Conservation (phyloP, 2,329 filamentous ascomycete species). For the Diaporthe longicolla region DNA sequence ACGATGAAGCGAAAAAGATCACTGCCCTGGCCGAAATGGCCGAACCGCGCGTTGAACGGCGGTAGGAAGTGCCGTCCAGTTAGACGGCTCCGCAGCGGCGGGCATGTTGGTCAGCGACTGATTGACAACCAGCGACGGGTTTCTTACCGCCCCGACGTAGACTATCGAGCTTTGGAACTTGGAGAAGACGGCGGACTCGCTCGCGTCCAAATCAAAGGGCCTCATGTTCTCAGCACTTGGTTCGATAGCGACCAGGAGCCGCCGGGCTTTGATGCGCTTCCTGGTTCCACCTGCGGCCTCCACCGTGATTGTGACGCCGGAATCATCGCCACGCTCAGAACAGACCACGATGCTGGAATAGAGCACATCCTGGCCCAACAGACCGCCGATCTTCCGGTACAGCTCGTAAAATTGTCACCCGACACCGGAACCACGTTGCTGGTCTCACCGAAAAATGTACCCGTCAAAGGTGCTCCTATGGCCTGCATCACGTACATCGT, state of each 20-base stretch:
- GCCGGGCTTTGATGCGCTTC: constrained; percentile 50
- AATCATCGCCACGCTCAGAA: constrained; percentile 35
- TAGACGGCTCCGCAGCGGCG: not conserved
- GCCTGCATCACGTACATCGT: constrained; percentile 20
- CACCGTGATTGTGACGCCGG: constrained; percentile 32
- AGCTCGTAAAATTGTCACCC: not conserved
- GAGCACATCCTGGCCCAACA: constrained; percentile 43
- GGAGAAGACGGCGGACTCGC: constrained; percentile 52
- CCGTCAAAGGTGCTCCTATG: constrained; percentile 3
- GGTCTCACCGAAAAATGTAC: not conserved
- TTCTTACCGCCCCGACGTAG: constrained; percentile 51
- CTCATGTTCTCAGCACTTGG: constrained; percentile 52
- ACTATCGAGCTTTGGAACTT: constrained; percentile 51
- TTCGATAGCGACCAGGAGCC: constrained; percentile 55
- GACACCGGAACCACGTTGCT: constrained; percentile 15
- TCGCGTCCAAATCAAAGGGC: constrained; percentile 50
- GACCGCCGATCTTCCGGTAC: not conserved
- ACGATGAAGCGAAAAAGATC: constrained; percentile 1
- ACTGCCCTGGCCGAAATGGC: constrained; percentile 15
- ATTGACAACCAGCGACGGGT: constrained; percentile 8
- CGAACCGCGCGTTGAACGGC: not conserved
- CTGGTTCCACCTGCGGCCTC: constrained; percentile 10
- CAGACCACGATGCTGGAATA: constrained; percentile 45
- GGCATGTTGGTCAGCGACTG: constrained; percentile 45
- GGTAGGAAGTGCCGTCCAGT: constrained; percentile 8